A percentile compares a stretch with the other conserved stretches of the same genome.
Evolutionary conservation across 768 basidiomycete species (phyloP).

Genomic region (Hygrophoropsis aurantiaca): DNA sequence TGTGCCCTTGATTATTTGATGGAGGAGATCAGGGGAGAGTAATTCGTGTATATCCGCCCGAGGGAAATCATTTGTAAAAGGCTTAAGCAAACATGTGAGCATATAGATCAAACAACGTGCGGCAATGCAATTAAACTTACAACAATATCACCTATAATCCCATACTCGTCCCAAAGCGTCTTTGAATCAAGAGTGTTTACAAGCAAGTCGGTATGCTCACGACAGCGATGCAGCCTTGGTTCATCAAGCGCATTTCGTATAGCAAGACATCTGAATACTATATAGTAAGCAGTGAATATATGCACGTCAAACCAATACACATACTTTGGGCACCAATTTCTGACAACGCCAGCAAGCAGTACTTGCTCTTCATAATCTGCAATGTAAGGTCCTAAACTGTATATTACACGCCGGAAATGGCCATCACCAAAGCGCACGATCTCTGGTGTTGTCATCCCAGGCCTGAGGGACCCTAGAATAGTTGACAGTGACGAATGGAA

Average conservation of each 20-base stretch:
- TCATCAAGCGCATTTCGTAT: conserved; percentile 22
- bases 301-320: conserved; percentile 1
- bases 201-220: conserved; percentile 18
- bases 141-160: conserved; percentile 18
- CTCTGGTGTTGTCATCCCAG: conserved; percentile 25
- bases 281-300: conserved; percentile 1
- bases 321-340: conserved; percentile 31
- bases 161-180: conserved; percentile 24
- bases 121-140: conserved; percentile 19
- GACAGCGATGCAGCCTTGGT: conserved; percentile 6
- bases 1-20: not conserved
- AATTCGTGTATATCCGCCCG: conserved; percentile 32
- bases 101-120: no score
- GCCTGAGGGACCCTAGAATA: conserved; percentile 23
- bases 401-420: conserved; percentile 28
- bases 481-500: conserved; percentile 28
- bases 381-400: conserved; percentile 37
- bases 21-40: conserved; percentile 13
- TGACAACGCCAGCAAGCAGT: conserved; percentile 30
- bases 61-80: conserved; percentile 10
- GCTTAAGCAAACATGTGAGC: not conserved
- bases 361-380: conserved; percentile 42
- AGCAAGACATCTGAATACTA: conserved; percentile 21
- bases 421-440: conserved; percentile 30
- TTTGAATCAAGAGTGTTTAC: conserved; percentile 7